A percentile compares a stretch with the other conserved stretches of the same genome.
Conservation (phyloP, 1,284 basidiomycete species). For the Takashimella koratensis region DNA sequence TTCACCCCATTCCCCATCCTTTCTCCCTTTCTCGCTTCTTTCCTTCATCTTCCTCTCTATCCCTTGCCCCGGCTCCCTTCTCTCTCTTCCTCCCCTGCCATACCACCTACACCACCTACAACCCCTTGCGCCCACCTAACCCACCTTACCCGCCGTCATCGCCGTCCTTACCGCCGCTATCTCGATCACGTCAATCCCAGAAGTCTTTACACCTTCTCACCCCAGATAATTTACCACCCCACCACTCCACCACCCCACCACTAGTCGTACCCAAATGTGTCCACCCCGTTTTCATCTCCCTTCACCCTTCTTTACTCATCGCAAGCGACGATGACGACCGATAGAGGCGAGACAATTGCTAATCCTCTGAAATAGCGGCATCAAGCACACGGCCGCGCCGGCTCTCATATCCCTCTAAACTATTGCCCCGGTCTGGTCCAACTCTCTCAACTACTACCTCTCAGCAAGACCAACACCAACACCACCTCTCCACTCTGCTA, state of each 20-base stretch:
- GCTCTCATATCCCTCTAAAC: slow-evolving; percentile 40
- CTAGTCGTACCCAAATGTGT: slow-evolving; percentile 36
- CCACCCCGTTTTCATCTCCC: neutral
- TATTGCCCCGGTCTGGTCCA: slow-evolving; percentile 8
- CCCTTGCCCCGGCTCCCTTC: neutral
- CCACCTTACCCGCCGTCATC: too few species aligned
- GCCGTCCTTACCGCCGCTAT: too few species aligned
- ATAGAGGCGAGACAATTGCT: too few species aligned
- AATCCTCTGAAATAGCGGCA: too few species aligned
- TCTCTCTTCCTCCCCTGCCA: too few species aligned
- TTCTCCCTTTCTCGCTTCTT: neutral
- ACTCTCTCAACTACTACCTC: neutral
- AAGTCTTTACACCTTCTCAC: neutral
- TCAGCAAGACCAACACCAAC: neutral
- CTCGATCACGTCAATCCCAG: too few species aligned
- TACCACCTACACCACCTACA: too few species aligned
- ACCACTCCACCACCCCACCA: slow-evolving; percentile 39
- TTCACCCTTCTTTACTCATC: too few species aligned
- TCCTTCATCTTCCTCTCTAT: neutral
- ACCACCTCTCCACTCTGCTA: neutral
- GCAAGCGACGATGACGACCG: too few species aligned
- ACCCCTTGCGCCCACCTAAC: too few species aligned
- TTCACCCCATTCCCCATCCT: neutral
- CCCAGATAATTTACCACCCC: neutral
- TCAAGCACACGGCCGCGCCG: slow-evolving; percentile 49